A percentile compares a stretch with the other conserved stretches of the same genome.
Conservation (phyloP, 2,329 filamentous ascomycete genomes). For the Stagonosporopsis vannaccii region DNA sequence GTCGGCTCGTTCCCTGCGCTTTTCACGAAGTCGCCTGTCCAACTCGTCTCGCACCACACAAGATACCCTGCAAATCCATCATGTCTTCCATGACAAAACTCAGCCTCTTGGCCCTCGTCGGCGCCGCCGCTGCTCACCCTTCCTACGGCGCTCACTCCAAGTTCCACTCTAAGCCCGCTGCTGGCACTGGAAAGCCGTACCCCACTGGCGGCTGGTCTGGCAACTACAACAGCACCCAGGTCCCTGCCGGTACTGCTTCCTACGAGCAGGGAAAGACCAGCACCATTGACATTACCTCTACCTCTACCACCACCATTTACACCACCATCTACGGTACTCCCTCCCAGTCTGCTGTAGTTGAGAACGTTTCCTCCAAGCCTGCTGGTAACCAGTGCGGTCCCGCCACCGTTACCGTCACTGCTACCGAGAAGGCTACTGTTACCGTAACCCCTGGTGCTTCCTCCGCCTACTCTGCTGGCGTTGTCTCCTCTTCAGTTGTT, state of each 20-base stretch:
- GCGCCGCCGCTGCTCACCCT: constrained; percentile 50
- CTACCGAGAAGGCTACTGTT: constrained; percentile 51
- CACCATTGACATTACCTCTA: constrained; percentile 33
- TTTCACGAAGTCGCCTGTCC: constrained; percentile 46
- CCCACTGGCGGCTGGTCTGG: constrained; percentile 42
- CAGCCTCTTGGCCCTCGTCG: constrained; percentile 53
- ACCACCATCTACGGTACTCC: constrained; percentile 30
- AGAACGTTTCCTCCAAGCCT: constrained; percentile 29
- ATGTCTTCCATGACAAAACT: constrained; percentile 50
- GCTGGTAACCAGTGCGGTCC: constrained; percentile 33
- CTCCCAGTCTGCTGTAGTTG: constrained; percentile 26
- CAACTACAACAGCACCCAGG: constrained; percentile 33
- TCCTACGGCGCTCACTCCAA: constrained; percentile 41
- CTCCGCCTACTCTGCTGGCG: constrained; percentile 14
- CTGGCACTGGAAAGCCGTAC: constrained; percentile 38
- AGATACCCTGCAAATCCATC: constrained; percentile 33
- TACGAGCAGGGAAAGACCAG: constrained; percentile 32
- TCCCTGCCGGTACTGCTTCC: constrained; percentile 32
- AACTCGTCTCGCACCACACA: constrained; percentile 13
- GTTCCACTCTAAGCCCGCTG: constrained; percentile 40
- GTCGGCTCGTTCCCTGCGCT: constrained; percentile 52
- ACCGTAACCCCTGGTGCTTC: constrained; percentile 44
- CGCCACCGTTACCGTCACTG: constrained; percentile 49
- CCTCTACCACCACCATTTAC: constrained; percentile 39
- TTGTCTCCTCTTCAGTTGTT: constrained; percentile 24